Evolutionary conservation across 2,329 filamentous ascomycete species (phyloP).

Genomic region (Parastagonospora avenae): DNA sequence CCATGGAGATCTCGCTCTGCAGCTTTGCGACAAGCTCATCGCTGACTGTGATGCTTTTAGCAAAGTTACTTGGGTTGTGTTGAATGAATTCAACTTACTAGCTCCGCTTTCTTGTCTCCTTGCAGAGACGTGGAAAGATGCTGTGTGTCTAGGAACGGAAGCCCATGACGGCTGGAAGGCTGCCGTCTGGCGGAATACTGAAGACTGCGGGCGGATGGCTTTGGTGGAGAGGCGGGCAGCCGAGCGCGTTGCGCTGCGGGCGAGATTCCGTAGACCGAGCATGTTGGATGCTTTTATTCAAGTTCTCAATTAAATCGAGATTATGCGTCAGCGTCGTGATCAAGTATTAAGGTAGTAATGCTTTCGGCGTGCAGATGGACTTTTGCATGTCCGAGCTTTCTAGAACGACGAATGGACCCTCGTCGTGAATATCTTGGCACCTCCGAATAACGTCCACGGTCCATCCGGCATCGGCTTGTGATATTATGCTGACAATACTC

Average conservation of each 20-base stretch:
- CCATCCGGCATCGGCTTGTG: slow-evolving; percentile 1
- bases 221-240: slow-evolving; percentile 48
- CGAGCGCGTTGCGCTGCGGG: slow-evolving; percentile 52
- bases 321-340: slow-evolving; percentile 4
- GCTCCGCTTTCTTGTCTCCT: slow-evolving; percentile 43
- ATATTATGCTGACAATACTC: neutral
- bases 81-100: slow-evolving; percentile 13
- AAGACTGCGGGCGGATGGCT: slow-evolving; percentile 43
- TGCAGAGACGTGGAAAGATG: slow-evolving; percentile 52
- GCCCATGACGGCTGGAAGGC: slow-evolving; percentile 42
- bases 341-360: slow-evolving; percentile 5
- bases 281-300: slow-evolving; percentile 34
- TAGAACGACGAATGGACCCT: neutral
- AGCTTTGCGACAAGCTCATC: slow-evolving; percentile 86
- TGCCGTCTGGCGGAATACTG: slow-evolving; percentile 40
- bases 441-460: neutral
- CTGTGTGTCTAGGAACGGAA: slow-evolving; percentile 39
- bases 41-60: slow-evolving; percentile 54
- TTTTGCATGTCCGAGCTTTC: neutral
- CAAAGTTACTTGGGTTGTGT: neutral
- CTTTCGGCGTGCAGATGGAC: neutral
- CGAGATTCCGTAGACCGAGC: slow-evolving; percentile 53
- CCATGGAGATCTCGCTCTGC: slow-evolving; percentile 62
- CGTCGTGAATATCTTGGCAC: neutral
- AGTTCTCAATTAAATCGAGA: slow-evolving; percentile 2